Evolutionary conservation across 805 yeast genomes (phyloP).

Genomic region (Saturnispora kantuleensis): DNA sequence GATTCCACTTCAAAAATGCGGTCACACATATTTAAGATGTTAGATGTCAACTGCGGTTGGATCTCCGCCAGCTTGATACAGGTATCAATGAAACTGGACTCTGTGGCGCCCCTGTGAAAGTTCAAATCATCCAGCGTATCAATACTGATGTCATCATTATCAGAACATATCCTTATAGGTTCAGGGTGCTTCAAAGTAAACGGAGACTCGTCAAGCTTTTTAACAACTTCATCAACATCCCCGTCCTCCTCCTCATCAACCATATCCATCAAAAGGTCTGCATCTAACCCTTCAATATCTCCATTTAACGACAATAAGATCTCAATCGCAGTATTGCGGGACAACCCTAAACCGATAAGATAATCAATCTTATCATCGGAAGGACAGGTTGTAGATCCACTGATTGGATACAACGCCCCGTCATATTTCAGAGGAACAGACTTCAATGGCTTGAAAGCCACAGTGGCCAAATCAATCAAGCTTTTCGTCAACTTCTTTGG

Average conservation of each 20-base stretch:
- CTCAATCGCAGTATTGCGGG: conserved; percentile 25
- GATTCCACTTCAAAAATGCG: conserved; percentile 27
- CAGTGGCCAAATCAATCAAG: conserved; percentile 34
- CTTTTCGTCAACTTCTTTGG: conserved; percentile 35
- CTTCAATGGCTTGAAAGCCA: conserved; percentile 31
- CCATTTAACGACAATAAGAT: conserved; percentile 18
- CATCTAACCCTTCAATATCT: conserved; percentile 14
- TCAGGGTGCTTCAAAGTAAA: conserved; percentile 17
- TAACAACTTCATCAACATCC: conserved; percentile 16
- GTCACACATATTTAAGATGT: conserved; percentile 32
- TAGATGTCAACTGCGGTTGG: conserved; percentile 27
- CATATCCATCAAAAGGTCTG: conserved; percentile 9
- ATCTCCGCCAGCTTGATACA: conserved; percentile 35
- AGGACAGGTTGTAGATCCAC: conserved; percentile 32
- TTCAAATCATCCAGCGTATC: conserved; percentile 33
- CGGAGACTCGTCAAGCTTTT: conserved; percentile 11
- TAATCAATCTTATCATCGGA: conserved; percentile 28
- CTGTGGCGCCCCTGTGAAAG: conserved; percentile 29
- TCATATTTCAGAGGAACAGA: conserved; percentile 26
- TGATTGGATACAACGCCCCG: conserved; percentile 30
- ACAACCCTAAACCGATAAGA: conserved; percentile 24
- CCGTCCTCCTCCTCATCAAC: conserved; percentile 18
- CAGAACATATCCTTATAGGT: conserved; percentile 29
- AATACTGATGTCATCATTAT: conserved; percentile 14
- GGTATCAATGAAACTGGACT: conserved; percentile 31